Evolutionary conservation across 176 grass and related monocot genomes (phyloP).

Genomic region (Bromus sterilis): DNA sequence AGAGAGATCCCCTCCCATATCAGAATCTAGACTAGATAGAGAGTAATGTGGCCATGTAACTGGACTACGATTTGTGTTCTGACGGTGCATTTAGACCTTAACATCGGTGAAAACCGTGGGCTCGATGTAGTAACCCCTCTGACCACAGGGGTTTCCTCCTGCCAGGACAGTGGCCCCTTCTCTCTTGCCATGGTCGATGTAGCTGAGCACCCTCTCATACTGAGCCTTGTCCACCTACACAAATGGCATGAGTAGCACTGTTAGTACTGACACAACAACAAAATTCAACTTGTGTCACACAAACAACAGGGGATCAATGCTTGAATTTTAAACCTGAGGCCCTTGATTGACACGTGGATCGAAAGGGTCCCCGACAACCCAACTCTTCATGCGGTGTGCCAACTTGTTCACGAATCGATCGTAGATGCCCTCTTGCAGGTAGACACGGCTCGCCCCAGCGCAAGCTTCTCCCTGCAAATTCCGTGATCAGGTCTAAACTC

Average conservation of each 20-base stretch:
- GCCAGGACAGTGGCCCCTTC: constrained; percentile 37
- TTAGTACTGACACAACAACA: not conserved
- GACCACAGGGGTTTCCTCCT: constrained; percentile 36
- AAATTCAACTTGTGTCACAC: not conserved
- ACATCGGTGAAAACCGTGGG: constrained; percentile 44
- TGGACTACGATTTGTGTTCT: not conserved
- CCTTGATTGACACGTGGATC: constrained; percentile 43
- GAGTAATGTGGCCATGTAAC: not conserved
- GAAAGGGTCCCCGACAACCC: constrained; percentile 43
- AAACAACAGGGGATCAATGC: not conserved
- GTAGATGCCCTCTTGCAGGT: constrained; percentile 50
- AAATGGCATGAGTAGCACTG: not conserved
- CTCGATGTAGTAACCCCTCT: constrained; percentile 46
- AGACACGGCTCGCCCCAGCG: constrained; percentile 28
- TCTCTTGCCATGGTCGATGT: constrained; percentile 48
- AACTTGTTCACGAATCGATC: constrained; percentile 39
- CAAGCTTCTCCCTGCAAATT: constrained; percentile 42
- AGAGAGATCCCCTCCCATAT: not conserved
- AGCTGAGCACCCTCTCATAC: constrained; percentile 35
- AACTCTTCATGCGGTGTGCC: constrained; percentile 17
- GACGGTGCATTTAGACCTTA: constrained; percentile 3
- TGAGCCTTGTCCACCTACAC: constrained; percentile 42
- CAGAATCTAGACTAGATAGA: not conserved
- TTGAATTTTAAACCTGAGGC: constrained; percentile 17
- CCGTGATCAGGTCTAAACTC: no score